Evolutionary conservation across 2,329 filamentous ascomycete species (phyloP).

Genomic region (Boeremia lycopersici): DNA sequence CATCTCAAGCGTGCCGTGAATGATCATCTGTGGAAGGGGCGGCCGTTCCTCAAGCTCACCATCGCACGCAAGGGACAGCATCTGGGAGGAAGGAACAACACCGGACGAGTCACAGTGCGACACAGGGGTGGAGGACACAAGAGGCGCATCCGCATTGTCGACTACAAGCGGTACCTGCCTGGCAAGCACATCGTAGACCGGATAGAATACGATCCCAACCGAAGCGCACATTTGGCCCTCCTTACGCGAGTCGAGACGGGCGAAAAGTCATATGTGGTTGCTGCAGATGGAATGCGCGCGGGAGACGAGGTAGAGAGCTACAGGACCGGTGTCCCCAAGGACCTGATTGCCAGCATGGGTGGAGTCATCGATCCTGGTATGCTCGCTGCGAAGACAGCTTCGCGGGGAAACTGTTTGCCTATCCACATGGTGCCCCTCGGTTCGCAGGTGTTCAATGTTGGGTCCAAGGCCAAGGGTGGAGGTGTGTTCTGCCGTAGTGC

Average conservation of each 20-base stretch:
- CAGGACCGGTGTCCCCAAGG: conserved; percentile 82
- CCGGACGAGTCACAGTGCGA: conserved; percentile 82
- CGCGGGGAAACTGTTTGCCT: conserved; percentile 92
- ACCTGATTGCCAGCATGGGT: conserved; percentile 89
- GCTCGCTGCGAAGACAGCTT: conserved; percentile 89
- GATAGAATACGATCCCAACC: conserved; percentile 94
- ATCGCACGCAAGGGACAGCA: conserved; percentile 90
- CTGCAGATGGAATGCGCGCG: conserved; percentile 90
- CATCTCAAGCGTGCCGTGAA: conserved; percentile 93
- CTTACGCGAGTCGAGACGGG: conserved; percentile 75
- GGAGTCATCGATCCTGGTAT: conserved; percentile 93
- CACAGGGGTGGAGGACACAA: conserved; percentile 93
- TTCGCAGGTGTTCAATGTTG: conserved; percentile 90
- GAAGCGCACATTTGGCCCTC: conserved; percentile 91
- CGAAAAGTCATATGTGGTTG: conserved; percentile 87
- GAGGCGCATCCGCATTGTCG: conserved; percentile 87
- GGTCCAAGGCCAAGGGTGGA: conserved; percentile 71
- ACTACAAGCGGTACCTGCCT: conserved; percentile 79
- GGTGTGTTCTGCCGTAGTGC: conserved; percentile 95
- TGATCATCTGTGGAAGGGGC: conserved; percentile 95
- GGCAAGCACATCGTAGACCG: conserved; percentile 89
- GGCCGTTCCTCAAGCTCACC: conserved; percentile 81
- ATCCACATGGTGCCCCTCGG: conserved; percentile 95
- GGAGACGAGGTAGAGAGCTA: conserved; percentile 95
- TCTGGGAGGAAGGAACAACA: conserved; percentile 91